Percentiles rank a stretch among this genome's conserved stretches.
Evolutionary conservation across 1,284 basidiomycete genomes (phyloP).

Genomic region (Leccinum subspadiceum): DNA sequence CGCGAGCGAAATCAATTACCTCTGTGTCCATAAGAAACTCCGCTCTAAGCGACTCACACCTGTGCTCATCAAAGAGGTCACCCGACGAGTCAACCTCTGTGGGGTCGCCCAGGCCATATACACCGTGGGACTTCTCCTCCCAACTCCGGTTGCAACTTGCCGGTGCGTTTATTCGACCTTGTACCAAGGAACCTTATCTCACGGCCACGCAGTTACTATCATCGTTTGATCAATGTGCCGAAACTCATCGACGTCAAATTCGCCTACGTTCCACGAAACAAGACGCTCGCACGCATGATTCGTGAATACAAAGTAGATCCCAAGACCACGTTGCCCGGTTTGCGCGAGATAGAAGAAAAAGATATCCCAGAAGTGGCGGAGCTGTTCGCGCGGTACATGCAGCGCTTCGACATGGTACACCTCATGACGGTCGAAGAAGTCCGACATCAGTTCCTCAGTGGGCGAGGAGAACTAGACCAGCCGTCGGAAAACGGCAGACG

Average conservation of each 20-base stretch:
- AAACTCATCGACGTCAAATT: constrained; percentile 94
- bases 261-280: constrained; percentile 79
- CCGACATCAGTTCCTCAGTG: constrained; percentile 86
- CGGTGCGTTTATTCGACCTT: constrained; percentile 44
- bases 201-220: constrained; percentile 69
- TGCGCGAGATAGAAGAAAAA: constrained; percentile 85
- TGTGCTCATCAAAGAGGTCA: constrained; percentile 98
- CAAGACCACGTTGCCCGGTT: constrained; percentile 52
- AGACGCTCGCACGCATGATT: constrained; percentile 86
- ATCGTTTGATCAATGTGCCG: constrained; percentile 88
- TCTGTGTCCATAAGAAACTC: constrained; percentile 97
- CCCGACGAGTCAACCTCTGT: constrained; percentile 85
- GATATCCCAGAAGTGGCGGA: constrained; percentile 76
- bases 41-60: constrained; percentile 95
- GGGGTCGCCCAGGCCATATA: constrained; percentile 98
- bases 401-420: constrained; percentile 84
- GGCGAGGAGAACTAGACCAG: constrained; percentile 65
- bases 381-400: constrained; percentile 81
- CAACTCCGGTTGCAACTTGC: constrained; percentile 86
- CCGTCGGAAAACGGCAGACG: constrained; percentile 52
- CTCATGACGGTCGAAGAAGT: constrained; percentile 80
- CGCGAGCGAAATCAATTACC: constrained; percentile 94
- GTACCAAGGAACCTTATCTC: constrained; percentile 4
- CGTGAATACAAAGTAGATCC: constrained; percentile 68
- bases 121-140: constrained; percentile 88